Base-by-base conservation (phyloP, 139 green algal genomes). In the Deuterostichococcus epilithicus region DNA sequence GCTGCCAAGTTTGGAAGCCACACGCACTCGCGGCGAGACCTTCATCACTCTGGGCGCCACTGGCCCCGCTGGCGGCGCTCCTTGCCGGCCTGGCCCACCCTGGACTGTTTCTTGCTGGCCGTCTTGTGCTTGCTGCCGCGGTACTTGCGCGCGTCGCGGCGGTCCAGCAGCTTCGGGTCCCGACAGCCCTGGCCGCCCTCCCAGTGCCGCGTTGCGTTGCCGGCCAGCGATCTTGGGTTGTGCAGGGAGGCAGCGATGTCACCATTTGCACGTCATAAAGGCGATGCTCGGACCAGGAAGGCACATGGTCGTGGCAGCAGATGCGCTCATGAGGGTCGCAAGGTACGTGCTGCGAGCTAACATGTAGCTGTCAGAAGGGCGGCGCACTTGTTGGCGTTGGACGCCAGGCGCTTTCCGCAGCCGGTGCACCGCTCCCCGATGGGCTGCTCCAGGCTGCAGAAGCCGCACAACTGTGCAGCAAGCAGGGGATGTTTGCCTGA, bases 341-440 rank as follows among this genome's bases (percentile, higher is more conserved):
- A 70, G 47, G 4, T 60, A 70, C 35, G 8, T 38, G 33, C 13
- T 18, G n/a, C 23, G 45, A 69, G 32, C 15, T n/a, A 68, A 58
- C 5, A 6, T 22, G 20, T 23, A 52, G 20, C 47, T 5, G 8
- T 72, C 34, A 8, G 33, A 28, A 32, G 13, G 34, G 39, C 20
- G 33, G 66, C 44, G 28, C 36, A 45, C 39, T 33, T 45, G 79
- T 70, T 33, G 33, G 79, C 74, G 58, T 33, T 84, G 74, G 72
- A 71, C 0, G 86, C 78, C 45, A 91, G 70, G 66, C 78, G 81
- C 73, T 86, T 91, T 38, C 65, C 73, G 74, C 86, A 89, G 32
- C 39, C 25, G 35, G 58, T 66, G 76, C 85, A 89, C 30, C 74
- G 63, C 47, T 79, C 47, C 0, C 35, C 76, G 4, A 88, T 36